These are phyloP conservation scores for Fusarium subglutinans DNA, from an alignment of 2,329 filamentous ascomycete genomes.

Conservation along the genomic window DNA sequence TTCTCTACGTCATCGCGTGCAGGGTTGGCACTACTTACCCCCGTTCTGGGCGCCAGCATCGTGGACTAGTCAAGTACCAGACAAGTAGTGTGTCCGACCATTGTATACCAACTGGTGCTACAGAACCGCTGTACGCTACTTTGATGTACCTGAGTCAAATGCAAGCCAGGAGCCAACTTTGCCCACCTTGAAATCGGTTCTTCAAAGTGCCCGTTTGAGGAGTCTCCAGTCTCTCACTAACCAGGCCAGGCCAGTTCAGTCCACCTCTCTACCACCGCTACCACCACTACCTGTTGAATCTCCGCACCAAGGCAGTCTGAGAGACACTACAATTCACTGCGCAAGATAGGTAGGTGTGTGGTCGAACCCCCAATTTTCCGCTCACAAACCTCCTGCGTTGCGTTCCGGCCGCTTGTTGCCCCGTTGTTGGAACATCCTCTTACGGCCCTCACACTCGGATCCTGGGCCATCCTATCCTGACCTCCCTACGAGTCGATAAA, in stretches of 20 bases:
- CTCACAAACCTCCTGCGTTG: constrained; percentile 30
- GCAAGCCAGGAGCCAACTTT: constrained; percentile 34
- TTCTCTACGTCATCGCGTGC: constrained; percentile 42
- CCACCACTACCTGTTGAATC: constrained; percentile 35
- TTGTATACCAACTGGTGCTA: background rate
- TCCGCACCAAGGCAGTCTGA: constrained; percentile 36
- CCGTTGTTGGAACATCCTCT: constrained; percentile 27
- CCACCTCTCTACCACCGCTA: constrained; percentile 34
- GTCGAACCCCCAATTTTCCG: constrained; percentile 35
- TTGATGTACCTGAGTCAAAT: constrained; percentile 9
- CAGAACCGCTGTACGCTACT: constrained; percentile 2
- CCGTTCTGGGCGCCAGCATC: constrained; percentile 27
- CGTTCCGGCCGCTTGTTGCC: constrained; percentile 30
- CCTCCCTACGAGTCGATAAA: constrained; percentile 27
- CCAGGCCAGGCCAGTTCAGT: constrained; percentile 24
- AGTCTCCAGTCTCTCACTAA: constrained; percentile 32
- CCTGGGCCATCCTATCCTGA: constrained; percentile 24
- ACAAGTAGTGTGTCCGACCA: background rate
- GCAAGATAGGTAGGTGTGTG: constrained; percentile 23
- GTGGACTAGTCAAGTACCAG: constrained; percentile 17
- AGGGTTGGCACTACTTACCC: constrained; percentile 24
- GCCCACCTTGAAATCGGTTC: constrained; percentile 33
- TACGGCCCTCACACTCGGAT: constrained; percentile 26
- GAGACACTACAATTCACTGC: constrained; percentile 21
- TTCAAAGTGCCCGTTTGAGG: constrained; percentile 20